These are phyloP conservation scores for Zygosaccharomyces pseudobailii DNA, from an alignment of 1,139 yeast species.

Conservation along the genomic window DNA sequence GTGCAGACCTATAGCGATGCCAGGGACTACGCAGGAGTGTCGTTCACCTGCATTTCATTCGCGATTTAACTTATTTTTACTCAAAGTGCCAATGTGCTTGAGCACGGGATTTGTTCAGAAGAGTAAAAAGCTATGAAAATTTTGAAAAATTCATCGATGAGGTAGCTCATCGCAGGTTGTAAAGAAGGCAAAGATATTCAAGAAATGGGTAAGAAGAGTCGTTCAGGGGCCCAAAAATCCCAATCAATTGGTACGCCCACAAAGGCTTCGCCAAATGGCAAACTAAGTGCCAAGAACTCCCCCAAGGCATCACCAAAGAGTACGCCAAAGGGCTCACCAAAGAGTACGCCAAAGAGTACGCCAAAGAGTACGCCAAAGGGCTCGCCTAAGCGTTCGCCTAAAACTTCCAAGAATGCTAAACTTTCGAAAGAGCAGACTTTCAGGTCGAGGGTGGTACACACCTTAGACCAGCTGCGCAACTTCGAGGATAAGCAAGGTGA, in stretches of 20 bases:
- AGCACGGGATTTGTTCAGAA: not conserved
- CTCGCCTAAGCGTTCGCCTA: slow-evolving; percentile 1
- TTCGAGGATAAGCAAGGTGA: slow-evolving; percentile 37
- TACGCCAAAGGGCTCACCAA: slow-evolving; percentile 1
- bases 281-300: not conserved
- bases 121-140: slow-evolving; percentile 7
- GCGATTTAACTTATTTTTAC: not conserved
- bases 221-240: slow-evolving; percentile 19
- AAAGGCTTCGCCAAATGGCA: slow-evolving; percentile 11
- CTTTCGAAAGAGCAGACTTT: slow-evolving; percentile 6
- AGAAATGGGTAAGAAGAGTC: slow-evolving; percentile 19
- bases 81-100: slow-evolving; percentile 1
- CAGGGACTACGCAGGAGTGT: not conserved
- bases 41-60: not conserved
- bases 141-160: slow-evolving; percentile 10
- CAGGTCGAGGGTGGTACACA: slow-evolving; percentile 34
- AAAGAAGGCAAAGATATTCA: not conserved
- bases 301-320: slow-evolving; percentile 3
- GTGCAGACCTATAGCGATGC: not conserved
- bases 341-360: slow-evolving; percentile 5
- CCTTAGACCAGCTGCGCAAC: slow-evolving; percentile 49
- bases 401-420: slow-evolving; percentile 3
- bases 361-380: slow-evolving; percentile 6
- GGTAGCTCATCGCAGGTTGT: slow-evolving; percentile 19
- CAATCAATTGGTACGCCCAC: slow-evolving; percentile 20